These are phyloP conservation scores for Leccinum imitatum DNA, from an alignment of 768 basidiomycete species.

Conservation along the genomic window DNA sequence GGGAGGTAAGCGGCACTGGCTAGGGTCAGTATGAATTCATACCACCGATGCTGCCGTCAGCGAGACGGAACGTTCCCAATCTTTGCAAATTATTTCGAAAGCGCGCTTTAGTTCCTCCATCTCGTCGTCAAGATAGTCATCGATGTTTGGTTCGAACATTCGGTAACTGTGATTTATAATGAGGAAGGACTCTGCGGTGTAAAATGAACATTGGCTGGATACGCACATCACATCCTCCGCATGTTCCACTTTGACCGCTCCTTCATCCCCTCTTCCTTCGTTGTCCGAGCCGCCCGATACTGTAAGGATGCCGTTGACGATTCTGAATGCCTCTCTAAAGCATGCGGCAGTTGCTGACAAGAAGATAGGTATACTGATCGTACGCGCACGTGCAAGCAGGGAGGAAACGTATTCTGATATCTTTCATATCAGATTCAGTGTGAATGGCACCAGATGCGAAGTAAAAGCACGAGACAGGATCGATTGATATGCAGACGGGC, in stretches of 20 bases:
- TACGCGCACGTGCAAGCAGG: conserved; percentile 73
- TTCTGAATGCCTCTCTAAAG: conserved; percentile 84
- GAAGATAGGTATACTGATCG: conserved; percentile 68
- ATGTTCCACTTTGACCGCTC: conserved; percentile 43
- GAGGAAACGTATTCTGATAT: conserved; percentile 84
- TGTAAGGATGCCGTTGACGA: conserved; percentile 73
- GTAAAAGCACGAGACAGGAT: not conserved
- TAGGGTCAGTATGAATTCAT: not conserved
- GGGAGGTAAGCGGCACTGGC: not conserved
- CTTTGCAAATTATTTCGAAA: conserved; percentile 72
- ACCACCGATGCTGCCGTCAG: conserved; percentile 36
- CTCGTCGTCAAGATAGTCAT: conserved; percentile 96
- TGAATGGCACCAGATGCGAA: not conserved
- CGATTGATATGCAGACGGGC: not conserved
- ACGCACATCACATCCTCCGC: conserved; percentile 86
- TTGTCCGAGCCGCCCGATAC: conserved; percentile 38
- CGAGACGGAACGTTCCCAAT: conserved; percentile 66
- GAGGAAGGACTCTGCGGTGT: not conserved
- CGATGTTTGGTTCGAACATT: conserved; percentile 97
- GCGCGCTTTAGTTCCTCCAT: conserved; percentile 74
- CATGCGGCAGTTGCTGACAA: conserved; percentile 86
- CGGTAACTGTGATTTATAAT: conserved; percentile 56
- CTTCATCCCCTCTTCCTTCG: conserved; percentile 7
- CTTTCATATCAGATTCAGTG: conserved; percentile 37
- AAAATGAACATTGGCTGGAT: conserved; percentile 3